Percentiles rank a stretch among this genome's conserved stretches.
Evolutionary conservation across 176 grass and related monocot genomes (phyloP).

Genomic region (Zea mays): DNA sequence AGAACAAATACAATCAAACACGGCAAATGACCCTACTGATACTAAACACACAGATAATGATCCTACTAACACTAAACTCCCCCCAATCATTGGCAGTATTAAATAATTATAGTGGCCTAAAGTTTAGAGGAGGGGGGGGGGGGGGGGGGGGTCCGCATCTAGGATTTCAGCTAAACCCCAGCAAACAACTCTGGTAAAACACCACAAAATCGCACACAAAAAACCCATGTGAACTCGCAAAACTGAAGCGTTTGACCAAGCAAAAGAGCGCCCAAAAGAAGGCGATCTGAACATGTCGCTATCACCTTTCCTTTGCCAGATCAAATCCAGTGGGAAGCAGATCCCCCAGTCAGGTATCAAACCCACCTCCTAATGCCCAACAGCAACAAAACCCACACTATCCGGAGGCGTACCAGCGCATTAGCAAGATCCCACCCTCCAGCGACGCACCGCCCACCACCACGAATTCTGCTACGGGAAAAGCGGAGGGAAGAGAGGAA

Average conservation of each 20-base stretch:
- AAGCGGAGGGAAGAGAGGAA: neutral
- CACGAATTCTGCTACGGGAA: neutral
- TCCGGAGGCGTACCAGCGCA: neutral
- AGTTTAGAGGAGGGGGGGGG: too few species aligned
- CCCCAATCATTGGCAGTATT: constrained; percentile 28
- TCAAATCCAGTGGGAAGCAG: constrained; percentile 18
- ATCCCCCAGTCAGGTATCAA: constrained; percentile 17
- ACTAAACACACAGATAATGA: neutral
- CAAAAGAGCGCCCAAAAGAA: constrained; percentile 13
- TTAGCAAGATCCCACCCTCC: constrained; percentile 41
- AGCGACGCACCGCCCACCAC: neutral
- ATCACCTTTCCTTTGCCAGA: neutral
- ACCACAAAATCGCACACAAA: constrained; percentile 1
- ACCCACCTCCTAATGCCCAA: neutral
- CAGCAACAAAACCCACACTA: constrained; percentile 1
- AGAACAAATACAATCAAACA: constrained; percentile 15
- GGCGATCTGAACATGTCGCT: constrained; percentile 35
- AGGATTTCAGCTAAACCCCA: constrained; percentile 32
- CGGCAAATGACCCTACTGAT: constrained; percentile 1
- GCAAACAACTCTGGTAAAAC: neutral
- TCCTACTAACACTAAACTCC: neutral
- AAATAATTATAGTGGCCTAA: neutral
- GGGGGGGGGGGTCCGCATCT: constrained; percentile 22
- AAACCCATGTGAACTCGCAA: neutral
- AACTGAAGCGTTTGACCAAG: constrained; percentile 23